These are phyloP conservation scores for Penicillium sp. DNA, from an alignment of 2,329 filamentous ascomycete genomes.

Conservation along the genomic window DNA sequence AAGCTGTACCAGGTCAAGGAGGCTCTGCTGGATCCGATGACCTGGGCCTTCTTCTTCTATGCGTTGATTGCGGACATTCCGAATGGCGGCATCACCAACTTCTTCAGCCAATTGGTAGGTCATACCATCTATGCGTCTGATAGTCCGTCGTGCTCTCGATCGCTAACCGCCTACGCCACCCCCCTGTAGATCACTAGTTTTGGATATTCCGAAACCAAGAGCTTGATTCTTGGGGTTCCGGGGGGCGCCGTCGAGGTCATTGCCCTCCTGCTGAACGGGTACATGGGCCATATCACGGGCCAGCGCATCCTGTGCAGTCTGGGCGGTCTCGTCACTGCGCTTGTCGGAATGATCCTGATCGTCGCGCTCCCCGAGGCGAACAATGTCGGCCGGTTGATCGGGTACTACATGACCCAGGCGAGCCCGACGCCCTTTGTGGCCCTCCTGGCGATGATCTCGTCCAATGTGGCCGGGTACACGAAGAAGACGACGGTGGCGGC, in stretches of 20 bases:
- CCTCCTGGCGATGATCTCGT: constrained; percentile 60
- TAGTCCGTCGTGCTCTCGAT: too few relatives aligned
- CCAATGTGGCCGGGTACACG: constrained; percentile 57
- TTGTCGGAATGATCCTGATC: constrained; percentile 64
- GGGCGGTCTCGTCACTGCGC: constrained; percentile 51
- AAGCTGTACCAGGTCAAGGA: constrained; percentile 65
- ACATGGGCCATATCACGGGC: constrained; percentile 55
- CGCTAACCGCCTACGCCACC: neutral
- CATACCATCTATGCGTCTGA: neutral
- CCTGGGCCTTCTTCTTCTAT: constrained; percentile 60
- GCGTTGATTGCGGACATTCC: constrained; percentile 57
- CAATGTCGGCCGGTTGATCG: constrained; percentile 58
- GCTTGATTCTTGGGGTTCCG: constrained; percentile 63
- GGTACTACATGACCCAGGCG: constrained; percentile 64
- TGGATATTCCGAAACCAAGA: constrained; percentile 62
- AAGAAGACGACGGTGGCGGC: constrained; percentile 55
- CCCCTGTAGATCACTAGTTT: constrained; percentile 54
- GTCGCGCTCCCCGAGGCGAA: constrained; percentile 59
- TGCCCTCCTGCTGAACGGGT: constrained; percentile 55
- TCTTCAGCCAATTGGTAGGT: constrained; percentile 56
- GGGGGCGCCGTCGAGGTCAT: constrained; percentile 65
- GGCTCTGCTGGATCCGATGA: constrained; percentile 56
- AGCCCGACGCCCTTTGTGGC: constrained; percentile 62
- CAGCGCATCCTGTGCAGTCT: constrained; percentile 58
- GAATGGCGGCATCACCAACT: constrained; percentile 60